phyloP scores from a whole-genome alignment of 495 filamentous ascomycete genomes.

The Corynascus novoguineensis region DNA sequence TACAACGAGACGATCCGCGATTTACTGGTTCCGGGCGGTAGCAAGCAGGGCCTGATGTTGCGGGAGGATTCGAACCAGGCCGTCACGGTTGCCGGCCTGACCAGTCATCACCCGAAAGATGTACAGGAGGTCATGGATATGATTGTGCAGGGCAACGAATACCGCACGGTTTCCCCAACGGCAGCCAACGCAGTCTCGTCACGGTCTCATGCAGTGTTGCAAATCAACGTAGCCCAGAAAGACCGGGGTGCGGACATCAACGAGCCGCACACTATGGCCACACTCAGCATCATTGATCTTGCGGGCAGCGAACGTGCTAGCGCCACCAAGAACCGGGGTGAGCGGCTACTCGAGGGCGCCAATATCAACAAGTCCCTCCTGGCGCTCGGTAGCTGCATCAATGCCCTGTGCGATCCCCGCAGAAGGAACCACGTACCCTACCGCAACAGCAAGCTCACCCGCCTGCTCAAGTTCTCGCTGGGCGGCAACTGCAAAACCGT shows the following conservation, averaged over 20 bases:
- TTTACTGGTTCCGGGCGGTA: slow-evolving; percentile 77
- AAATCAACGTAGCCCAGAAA: slow-evolving; percentile 92
- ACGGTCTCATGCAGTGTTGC: slow-evolving; percentile 94
- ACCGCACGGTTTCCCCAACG: slow-evolving; percentile 92
- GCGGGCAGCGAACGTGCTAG: slow-evolving; percentile 95
- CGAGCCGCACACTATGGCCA: slow-evolving; percentile 97
- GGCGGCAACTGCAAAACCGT: slow-evolving; percentile 98
- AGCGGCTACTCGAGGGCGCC: slow-evolving; percentile 84
- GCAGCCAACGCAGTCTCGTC: slow-evolving; percentile 98
- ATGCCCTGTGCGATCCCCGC: slow-evolving; percentile 89
- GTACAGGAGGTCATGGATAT: slow-evolving; percentile 99
- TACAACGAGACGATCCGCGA: slow-evolving; percentile 99
- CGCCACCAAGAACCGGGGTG: slow-evolving; percentile 93
- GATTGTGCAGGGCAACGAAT: slow-evolving; percentile 92
- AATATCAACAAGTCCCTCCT: slow-evolving; percentile 99
- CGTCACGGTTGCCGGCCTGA: slow-evolving; percentile 87
- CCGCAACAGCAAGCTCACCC: slow-evolving; percentile 94
- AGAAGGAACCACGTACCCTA: slow-evolving; percentile 96
- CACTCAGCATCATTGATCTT: slow-evolving; percentile 94
- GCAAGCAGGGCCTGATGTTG: slow-evolving; percentile 84
- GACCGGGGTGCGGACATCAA: slow-evolving; percentile 89
- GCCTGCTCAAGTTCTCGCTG: slow-evolving; percentile 92
- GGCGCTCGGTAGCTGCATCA: slow-evolving; percentile 95
- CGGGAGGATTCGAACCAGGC: slow-evolving; percentile 92
- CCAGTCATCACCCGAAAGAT: slow-evolving; percentile 76